These are phyloP conservation scores for Pyropia yezoensis DNA, from an alignment of 23 red algal species.

Conservation along the genomic window DNA sequence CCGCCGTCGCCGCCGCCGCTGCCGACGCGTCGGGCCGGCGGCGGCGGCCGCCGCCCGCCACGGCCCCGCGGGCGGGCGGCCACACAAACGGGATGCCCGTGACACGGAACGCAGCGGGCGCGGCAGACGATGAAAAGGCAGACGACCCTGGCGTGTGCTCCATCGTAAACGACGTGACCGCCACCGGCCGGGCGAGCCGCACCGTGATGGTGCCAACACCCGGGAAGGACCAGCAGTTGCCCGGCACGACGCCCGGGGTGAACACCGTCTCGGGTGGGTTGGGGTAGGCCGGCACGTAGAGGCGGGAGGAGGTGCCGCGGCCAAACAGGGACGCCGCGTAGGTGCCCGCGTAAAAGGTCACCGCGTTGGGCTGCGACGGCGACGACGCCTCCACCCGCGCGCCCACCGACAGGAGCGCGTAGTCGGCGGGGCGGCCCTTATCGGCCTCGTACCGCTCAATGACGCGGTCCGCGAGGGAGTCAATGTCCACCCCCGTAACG, in stretches of 20 bases:
- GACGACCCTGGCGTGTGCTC: conserved; percentile 40
- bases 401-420: conserved; percentile 49
- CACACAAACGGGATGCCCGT: conserved; percentile 12
- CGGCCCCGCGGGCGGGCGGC: too few relatives aligned
- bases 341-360: conserved; percentile 14
- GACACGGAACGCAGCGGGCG: conserved; percentile 29
- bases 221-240: conserved; percentile 62
- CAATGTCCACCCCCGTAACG: not conserved
- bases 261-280: conserved; percentile 13
- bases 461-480: conserved; percentile 8
- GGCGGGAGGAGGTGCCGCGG: not conserved
- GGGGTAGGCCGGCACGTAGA: conserved; percentile 14
- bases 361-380: conserved; percentile 17
- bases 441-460: conserved; percentile 51
- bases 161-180: conserved; percentile 35
- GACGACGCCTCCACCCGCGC: conserved; percentile 17
- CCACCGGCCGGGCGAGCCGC: conserved; percentile 26
- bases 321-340: conserved; percentile 23
- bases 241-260: conserved; percentile 42
- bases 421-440: conserved; percentile 56
- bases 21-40: too few relatives aligned
- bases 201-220: conserved; percentile 43
- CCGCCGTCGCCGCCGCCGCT: too few relatives aligned
- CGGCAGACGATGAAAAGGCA: conserved; percentile 28
- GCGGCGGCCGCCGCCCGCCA: too few relatives aligned